Evolutionary conservation across 176 grass and related monocot species (phyloP).

Genomic region (Aegilops sharonensis): DNA sequence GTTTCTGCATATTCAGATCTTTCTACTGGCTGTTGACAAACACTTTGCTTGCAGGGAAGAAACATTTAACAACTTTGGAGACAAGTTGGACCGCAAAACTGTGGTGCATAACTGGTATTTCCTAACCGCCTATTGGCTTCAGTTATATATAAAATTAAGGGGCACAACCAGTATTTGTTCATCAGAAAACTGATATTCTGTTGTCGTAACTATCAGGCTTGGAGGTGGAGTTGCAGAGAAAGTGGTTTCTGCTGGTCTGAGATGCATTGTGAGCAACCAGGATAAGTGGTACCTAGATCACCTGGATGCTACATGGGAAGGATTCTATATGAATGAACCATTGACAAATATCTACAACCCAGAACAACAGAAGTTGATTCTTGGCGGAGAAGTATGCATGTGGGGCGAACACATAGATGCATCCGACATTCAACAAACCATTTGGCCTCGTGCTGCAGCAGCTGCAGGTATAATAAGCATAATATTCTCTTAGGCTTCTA

Average conservation of each 20-base stretch:
- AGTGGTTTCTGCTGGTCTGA: slow-evolving; percentile 70
- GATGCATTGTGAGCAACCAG: slow-evolving; percentile 95
- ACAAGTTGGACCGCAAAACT: slow-evolving; percentile 68
- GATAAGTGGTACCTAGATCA: slow-evolving; percentile 97
- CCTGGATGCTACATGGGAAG: slow-evolving; percentile 74
- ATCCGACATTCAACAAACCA: slow-evolving; percentile 91
- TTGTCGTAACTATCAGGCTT: slow-evolving; percentile 52
- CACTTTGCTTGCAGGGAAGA: slow-evolving; percentile 66
- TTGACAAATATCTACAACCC: slow-evolving; percentile 63
- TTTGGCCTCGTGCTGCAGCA: slow-evolving; percentile 93
- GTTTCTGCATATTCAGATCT: slow-evolving; percentile 2
- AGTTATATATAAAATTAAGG: not conserved
- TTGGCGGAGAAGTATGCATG: slow-evolving; percentile 91
- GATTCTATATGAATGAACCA: slow-evolving; percentile 85
- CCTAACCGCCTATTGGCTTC: not conserved
- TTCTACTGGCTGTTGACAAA: slow-evolving; percentile 2
- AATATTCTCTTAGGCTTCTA: not conserved
- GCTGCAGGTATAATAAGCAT: slow-evolving; percentile 74
- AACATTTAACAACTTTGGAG: slow-evolving; percentile 89
- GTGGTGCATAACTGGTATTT: slow-evolving; percentile 98
- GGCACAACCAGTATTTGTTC: not conserved
- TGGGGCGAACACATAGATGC: slow-evolving; percentile 91
- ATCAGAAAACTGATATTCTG: slow-evolving; percentile 14
- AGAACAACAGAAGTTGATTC: slow-evolving; percentile 68
- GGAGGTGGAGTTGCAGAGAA: slow-evolving; percentile 65